Evolutionary conservation across 1,139 yeast species (phyloP), one percentile per base, ranked within the genome.

Genomic region (Scheffersomyces titani): DNA sequence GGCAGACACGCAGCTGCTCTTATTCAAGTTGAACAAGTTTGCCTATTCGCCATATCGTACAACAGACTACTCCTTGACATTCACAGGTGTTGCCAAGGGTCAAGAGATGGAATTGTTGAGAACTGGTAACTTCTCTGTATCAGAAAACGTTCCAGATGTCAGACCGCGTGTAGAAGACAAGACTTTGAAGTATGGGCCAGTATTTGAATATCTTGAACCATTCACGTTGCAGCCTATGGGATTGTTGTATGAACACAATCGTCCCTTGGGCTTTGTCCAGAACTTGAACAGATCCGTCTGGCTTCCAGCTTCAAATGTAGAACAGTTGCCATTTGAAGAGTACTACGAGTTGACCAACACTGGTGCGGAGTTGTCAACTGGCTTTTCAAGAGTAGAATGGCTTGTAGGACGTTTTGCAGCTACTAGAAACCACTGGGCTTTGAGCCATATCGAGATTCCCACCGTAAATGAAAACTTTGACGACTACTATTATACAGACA

Each of bases 331-430:
- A 47, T 81, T 92, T 54, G 97, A 92, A 69, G 99, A 96, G 70
- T 87, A 89, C 66, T 93, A 92, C 70, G 94, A 92, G 75, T 66
- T 93, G 52, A 83, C 88, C 51, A 91, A 94, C 69, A 77, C 76
- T 44, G 98, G 90, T 40, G 96, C 97, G 9, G 77, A 77, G 58
- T 79, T 93, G 63, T 74, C 78, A 52, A 66, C 76, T 9, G 94
- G 96, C 1, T 93, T 91, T 69, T 86, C 93, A 22, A 84, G 98
- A 70, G 82, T 86, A 13, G 92, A 90, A 55, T 90, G 88, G 84
- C 82, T 88, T 84, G 77, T 77, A 61, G 84, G 84, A 44, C 80
- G 80, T 60, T 77, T 76, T 55, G 82, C 76, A 50, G 69, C 72
- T 48, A 65, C 70, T 54, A 73, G 76, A 62, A 74, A 83, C 57